Base-by-base conservation (phyloP, 75 land plant species). In the Pinus tabuliformis region DNA sequence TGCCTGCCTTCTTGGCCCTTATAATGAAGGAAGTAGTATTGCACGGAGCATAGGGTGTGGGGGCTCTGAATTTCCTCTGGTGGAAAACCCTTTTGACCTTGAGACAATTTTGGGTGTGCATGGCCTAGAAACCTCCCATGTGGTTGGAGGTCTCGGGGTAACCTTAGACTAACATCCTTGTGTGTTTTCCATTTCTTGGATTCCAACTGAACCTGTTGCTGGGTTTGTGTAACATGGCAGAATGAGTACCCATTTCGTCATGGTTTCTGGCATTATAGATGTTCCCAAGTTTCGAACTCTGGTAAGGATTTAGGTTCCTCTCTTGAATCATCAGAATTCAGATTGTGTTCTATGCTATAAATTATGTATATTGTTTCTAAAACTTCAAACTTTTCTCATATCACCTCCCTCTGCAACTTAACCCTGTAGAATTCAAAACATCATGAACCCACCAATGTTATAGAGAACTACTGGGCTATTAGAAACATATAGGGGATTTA, bases 1-100 rank as follows among this genome's bases (percentile, higher is more conserved):
- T 94, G 4, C 99, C 99, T 12, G 86, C 70, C 66, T 88, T 88
- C 78, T 91, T 93, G 0, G 97, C 99, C 8, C 97, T 80, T 75
- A 96, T 96, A 15, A 96, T 77, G 77, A 85, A 96, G 5, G 95
- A 91, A 0, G 95, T 86, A 11, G 97, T 94, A 73, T 96, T 96
- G 3, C 97, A 73, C 0, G 99, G 99, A 3, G 99, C 99, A 59
- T 79, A 87, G 0, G 98, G 98, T 0, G 87, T 93, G 60, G 76
- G 81, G 56, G 84, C 62, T 24, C 62, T 68, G 60, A 81, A 88
- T 86, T 91, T 91, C 82, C 87, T 88, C 68, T 74, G 81, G 24
- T 87, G 82, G 57, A 86, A 93, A 64, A 87, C 86, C 17, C 85
- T 83, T 54, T 91, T 59, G 1, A 92, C 86, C 68, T 88, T 95